These are phyloP conservation scores for Chrysoporthe deuterocubensis DNA, from an alignment of 2,329 filamentous ascomycete species.

Conservation along the genomic window DNA sequence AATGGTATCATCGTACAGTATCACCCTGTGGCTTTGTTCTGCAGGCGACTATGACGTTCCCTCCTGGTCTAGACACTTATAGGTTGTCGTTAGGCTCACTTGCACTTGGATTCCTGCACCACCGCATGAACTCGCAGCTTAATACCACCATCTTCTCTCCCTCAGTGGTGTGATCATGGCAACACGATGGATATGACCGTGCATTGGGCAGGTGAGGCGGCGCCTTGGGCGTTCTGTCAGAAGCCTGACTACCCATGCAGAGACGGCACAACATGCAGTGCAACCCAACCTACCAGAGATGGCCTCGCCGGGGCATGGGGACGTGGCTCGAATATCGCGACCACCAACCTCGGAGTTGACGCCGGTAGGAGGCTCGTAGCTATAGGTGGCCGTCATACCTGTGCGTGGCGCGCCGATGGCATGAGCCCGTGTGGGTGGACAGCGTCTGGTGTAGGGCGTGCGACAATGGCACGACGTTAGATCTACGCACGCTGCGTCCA, in stretches of 20 bases:
- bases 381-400: not conserved
- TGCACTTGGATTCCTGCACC: not conserved
- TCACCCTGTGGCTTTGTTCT: not conserved
- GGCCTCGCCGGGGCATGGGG: not conserved
- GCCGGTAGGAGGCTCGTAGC: not conserved
- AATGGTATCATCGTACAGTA: not conserved
- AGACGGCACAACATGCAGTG: slow-evolving; percentile 3
- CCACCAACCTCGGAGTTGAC: not conserved
- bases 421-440: not conserved
- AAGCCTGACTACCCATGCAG: not conserved
- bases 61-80: not conserved
- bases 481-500: not conserved
- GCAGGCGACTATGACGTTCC: not conserved
- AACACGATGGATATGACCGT: not conserved
- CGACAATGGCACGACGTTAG: not conserved
- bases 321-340: slow-evolving; percentile 22
- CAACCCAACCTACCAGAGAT: not conserved
- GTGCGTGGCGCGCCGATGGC: not conserved
- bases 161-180: not conserved
- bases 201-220: slow-evolving; percentile 1
- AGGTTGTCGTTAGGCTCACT: not conserved
- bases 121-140: slow-evolving; percentile 2
- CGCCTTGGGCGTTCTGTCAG: not conserved
- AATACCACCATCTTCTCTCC: not conserved
- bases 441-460: not conserved